Conservation (phyloP, 1,284 basidiomycete species). For the Apiotrichum sp. region DNA sequence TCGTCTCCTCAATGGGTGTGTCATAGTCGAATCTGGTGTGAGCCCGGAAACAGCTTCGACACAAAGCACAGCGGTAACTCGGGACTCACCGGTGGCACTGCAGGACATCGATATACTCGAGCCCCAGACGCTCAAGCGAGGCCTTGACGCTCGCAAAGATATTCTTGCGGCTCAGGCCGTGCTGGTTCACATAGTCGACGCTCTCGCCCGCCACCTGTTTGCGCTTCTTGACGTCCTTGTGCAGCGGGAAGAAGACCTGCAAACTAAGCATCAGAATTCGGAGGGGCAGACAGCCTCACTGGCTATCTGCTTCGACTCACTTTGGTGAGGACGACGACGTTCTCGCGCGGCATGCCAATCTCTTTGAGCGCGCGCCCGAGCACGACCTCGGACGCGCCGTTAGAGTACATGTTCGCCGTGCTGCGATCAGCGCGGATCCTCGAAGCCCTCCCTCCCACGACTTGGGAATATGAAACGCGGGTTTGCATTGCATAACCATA, state of each 20-base stretch:
- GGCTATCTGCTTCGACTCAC: conserved; percentile 32
- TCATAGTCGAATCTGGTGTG: conserved; percentile 52
- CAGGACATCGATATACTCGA: conserved; percentile 63
- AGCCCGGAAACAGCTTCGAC: background rate
- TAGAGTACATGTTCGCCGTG: conserved; percentile 50
- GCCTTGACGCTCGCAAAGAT: conserved; percentile 65
- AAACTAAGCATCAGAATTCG: too few species aligned
- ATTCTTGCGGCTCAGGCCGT: conserved; percentile 50
- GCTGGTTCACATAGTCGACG: conserved; percentile 46
- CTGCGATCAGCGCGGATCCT: conserved; percentile 4
- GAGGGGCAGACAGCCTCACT: background rate
- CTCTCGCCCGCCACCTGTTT: conserved; percentile 3
- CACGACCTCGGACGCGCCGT: conserved; percentile 56
- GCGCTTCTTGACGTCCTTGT: background rate
- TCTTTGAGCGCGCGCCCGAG: conserved; percentile 74
- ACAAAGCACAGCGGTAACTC: background rate
- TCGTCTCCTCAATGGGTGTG: conserved; percentile 58
- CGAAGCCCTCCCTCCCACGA: too few species aligned
- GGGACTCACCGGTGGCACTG: conserved; percentile 50
- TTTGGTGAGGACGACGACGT: conserved; percentile 75
- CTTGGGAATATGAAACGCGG: too few species aligned
- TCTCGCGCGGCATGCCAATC: conserved; percentile 62
- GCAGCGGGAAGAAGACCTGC: conserved; percentile 22
- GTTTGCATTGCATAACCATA: background rate
- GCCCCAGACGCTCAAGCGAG: conserved; percentile 58